Percentiles rank a stretch among this genome's conserved stretches.
Conservation (phyloP, 768 basidiomycete genomes). For the Collybiopsis confluens region DNA sequence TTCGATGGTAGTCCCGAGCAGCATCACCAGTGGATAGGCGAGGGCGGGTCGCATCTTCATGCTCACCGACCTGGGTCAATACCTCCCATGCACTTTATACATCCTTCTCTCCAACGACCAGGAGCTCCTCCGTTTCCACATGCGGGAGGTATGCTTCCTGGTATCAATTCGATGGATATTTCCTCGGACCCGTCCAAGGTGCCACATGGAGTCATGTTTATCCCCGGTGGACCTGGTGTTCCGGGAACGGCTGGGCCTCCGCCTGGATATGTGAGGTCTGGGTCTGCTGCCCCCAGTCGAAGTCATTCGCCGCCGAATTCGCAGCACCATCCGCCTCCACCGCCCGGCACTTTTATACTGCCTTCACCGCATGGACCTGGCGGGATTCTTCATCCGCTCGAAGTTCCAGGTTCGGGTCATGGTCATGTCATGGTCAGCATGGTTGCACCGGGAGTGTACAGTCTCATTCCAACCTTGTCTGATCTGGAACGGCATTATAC, state of each 20-base stretch:
- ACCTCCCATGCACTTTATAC: conserved; percentile 2
- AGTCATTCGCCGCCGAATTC: conserved; percentile 61
- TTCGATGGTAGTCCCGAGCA: conserved; percentile 30
- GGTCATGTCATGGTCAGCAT: conserved; percentile 14
- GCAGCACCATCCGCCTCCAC: background rate
- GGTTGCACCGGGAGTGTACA: conserved; percentile 28
- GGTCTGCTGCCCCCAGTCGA: conserved; percentile 64
- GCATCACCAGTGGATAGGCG: conserved; percentile 27
- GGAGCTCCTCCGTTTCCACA: background rate
- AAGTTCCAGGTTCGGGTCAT: background rate
- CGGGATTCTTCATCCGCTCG: conserved; percentile 9
- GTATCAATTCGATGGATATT: conserved; percentile 7
- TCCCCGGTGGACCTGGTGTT: conserved; percentile 7
- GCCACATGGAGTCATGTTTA: background rate
- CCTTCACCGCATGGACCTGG: conserved; percentile 32
- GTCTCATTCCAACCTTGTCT: conserved; percentile 31
- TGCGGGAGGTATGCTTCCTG: conserved; percentile 2
- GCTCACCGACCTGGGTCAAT: conserved; percentile 6
- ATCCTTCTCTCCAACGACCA: background rate
- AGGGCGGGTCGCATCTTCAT: conserved; percentile 29
- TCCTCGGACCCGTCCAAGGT: background rate
- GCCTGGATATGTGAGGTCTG: conserved; percentile 62
- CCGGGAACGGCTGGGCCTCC: conserved; percentile 7
- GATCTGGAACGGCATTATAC: conserved; percentile 74
- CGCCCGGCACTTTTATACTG: conserved; percentile 33